Conservation (phyloP, 768 basidiomycete genomes). For the Roridomyces roridus region DNA sequence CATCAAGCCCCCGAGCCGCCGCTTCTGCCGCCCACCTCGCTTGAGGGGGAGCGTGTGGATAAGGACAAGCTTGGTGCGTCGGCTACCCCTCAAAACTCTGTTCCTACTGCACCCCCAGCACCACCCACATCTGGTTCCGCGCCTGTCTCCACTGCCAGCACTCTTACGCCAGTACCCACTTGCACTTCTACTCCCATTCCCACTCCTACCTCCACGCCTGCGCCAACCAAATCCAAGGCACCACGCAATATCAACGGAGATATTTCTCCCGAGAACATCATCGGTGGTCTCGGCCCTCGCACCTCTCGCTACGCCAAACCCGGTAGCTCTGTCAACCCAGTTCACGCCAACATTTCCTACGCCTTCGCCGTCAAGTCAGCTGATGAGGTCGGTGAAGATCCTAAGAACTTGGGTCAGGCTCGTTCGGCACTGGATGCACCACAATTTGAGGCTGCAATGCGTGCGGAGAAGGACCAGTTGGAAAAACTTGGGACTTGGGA, state of each 20-base stretch:
- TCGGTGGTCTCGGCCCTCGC: not conserved
- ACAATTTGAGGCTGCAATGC: not conserved
- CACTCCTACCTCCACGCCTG: not conserved
- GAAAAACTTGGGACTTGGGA: not conserved
- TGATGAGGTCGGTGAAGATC: not conserved
- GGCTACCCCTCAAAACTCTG: not conserved
- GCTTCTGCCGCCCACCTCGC: not conserved
- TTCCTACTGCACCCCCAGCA: not conserved
- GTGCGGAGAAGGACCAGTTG: not conserved
- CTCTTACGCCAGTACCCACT: not conserved
- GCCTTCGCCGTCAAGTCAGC: not conserved
- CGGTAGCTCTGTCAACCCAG: no score
- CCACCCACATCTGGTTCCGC: not conserved
- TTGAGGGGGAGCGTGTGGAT: conserved; percentile 3
- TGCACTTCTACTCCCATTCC: not conserved
- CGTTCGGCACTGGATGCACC: not conserved
- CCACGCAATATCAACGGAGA: not conserved
- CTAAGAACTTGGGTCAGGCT: not conserved
- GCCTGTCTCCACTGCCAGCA: not conserved
- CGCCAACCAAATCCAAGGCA: not conserved
- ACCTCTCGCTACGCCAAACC: not conserved
- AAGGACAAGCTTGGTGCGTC: not conserved
- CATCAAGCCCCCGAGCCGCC: not conserved
- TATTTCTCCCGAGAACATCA: not conserved
- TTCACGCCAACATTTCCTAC: not conserved